Evolutionary conservation across 2,329 filamentous ascomycete species (phyloP), one percentile per base, ranked within the genome.

Genomic region (Aspergillus pseudotamarii): DNA sequence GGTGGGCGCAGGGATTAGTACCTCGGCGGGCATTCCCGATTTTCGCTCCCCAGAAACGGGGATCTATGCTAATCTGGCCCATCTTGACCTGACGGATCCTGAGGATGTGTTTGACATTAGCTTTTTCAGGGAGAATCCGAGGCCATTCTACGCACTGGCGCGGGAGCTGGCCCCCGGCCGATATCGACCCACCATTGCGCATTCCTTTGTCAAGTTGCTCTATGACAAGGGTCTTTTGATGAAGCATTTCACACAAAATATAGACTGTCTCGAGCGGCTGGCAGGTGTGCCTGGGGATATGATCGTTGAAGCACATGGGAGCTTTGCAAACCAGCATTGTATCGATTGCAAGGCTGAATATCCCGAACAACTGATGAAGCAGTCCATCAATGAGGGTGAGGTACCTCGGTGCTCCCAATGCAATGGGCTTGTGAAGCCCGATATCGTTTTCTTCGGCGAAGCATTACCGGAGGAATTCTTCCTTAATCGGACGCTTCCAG

Each of bases 231-330:
- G 87, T 4, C 82, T 94, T 46, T 82, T 99, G 28, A 82, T 90
- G 68, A 95, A 93, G 82, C 86, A 95, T 59, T 99, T 98, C 78
- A 97, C 95, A 0, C 95, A 99, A 75, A 99, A 99, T 74, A 98
- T 99, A 69, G 95, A 99, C 80, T 97, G 93, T 72, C 85, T 99
- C 14, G 95, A 99, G 79, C 88, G 94, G 26, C 85, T 87, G 69
- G 95, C 94, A 14, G 95, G 95, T 30, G 89, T 99, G 0, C 91
- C 93, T 0, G 84, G 82, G 0, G 88, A 94, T 2, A 89, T 86
- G 77, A 94, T 99, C 57, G 85, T 99, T 36, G 94, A 98, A 79
- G 95, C 95, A 0, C 95, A 99, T 76, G 95, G 95, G 53, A 97
- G 93, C 76, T 99, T 98, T 75, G 94, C 94, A 26, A 88, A 86